These are phyloP conservation scores for Penicillium griseofulvum DNA, from an alignment of 2,329 filamentous ascomycete genomes.

Conservation along the genomic window DNA sequence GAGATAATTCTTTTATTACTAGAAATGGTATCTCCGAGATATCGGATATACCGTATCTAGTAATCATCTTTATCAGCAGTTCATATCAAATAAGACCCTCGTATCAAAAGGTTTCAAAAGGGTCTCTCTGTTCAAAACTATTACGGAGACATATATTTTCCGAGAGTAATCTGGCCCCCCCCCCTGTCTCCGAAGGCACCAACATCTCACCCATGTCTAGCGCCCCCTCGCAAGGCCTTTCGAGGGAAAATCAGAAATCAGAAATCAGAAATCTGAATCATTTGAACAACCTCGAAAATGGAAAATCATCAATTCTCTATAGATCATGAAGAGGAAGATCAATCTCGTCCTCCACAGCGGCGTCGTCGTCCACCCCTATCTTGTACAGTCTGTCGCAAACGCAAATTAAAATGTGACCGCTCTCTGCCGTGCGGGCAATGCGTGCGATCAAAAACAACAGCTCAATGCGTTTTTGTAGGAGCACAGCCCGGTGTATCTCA, in stretches of 20 bases:
- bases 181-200: neutral
- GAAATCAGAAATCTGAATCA: neutral
- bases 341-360: slow-evolving; percentile 34
- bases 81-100: too few species aligned
- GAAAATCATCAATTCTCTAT: slow-evolving; percentile 5
- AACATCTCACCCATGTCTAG: slow-evolving; percentile 1
- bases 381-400: slow-evolving; percentile 68
- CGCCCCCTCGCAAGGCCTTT: neutral
- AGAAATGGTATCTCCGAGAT: neutral
- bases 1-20: neutral
- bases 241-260: neutral
- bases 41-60: neutral
- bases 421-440: slow-evolving; percentile 66
- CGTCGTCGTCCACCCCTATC: slow-evolving; percentile 64
- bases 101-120: too few species aligned
- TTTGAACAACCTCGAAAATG: slow-evolving; percentile 3
- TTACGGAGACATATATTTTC: neutral
- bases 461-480: slow-evolving; percentile 54
- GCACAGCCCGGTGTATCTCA: slow-evolving; percentile 11
- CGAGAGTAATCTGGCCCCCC: too few species aligned
- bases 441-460: slow-evolving; percentile 49
- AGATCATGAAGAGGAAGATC: slow-evolving; percentile 9
- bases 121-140: too few species aligned
- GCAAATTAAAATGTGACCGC: slow-evolving; percentile 78
- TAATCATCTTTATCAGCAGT: neutral